Percentiles rank a stretch among this genome's conserved stretches.
These are phyloP conservation scores for Withania somnifera DNA, from an alignment of 305 asterid species.

Conservation along the genomic window DNA sequence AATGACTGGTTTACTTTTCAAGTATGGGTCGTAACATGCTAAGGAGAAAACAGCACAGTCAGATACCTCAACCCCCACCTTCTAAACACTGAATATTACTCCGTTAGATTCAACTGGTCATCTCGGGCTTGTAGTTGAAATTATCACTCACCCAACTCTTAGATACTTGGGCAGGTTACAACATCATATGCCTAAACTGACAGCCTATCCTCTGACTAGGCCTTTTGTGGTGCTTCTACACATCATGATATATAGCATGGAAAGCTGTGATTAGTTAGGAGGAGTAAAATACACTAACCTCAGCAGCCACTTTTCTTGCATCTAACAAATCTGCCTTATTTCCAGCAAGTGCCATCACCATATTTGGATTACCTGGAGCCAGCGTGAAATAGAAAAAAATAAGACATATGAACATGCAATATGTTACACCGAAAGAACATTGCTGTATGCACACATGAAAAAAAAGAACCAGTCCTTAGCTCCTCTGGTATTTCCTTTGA, in stretches of 20 bases:
- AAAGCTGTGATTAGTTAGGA: neutral
- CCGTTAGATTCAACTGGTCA: neutral
- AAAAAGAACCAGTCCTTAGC: neutral
- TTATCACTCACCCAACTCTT: neutral
- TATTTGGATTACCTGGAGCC: slow-evolving; percentile 20
- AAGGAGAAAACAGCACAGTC: neutral
- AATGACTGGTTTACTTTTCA: neutral
- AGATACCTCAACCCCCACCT: neutral
- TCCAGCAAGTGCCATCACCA: slow-evolving; percentile 35
- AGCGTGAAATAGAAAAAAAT: neutral
- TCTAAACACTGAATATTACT: neutral
- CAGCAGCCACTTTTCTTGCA: slow-evolving; percentile 48
- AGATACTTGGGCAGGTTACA: neutral
- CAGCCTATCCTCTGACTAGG: neutral
- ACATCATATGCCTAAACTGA: neutral
- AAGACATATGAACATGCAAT: neutral
- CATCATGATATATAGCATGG: neutral
- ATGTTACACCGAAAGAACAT: neutral
- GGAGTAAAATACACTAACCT: slow-evolving; percentile 30
- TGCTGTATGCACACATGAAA: neutral
- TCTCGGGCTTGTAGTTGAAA: neutral
- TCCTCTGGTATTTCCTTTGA: too few relatives aligned
- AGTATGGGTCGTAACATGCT: neutral
- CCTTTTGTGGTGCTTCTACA: neutral
- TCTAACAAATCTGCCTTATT: slow-evolving; percentile 32